Conservation (phyloP, 1,284 basidiomycete species). For the Somion occarium region DNA sequence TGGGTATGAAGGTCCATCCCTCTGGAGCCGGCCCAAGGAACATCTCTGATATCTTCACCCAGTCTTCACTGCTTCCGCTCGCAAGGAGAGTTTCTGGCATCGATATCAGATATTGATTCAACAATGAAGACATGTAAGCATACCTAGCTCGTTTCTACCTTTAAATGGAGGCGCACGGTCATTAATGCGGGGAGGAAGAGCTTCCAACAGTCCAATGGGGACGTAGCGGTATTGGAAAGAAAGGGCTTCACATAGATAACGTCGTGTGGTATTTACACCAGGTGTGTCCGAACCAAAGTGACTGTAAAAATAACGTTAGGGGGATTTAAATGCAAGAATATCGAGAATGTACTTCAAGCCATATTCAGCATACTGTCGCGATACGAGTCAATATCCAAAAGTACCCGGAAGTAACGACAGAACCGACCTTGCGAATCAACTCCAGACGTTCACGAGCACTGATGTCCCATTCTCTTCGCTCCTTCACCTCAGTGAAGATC, state of each 20-base stretch:
- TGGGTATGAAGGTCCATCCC: conserved; percentile 65
- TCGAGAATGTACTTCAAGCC: conserved; percentile 53
- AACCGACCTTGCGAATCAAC: conserved; percentile 68
- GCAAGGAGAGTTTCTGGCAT: conserved; percentile 76
- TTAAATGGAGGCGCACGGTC: conserved; percentile 85
- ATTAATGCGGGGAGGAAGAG: conserved; percentile 79
- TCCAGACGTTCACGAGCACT: conserved; percentile 88
- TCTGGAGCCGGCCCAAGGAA: conserved; percentile 76
- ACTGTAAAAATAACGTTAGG: conserved; percentile 29
- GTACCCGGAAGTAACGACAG: too few relatives aligned
- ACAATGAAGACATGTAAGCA: conserved; percentile 18
- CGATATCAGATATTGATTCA: conserved; percentile 4
- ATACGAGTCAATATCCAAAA: background rate
- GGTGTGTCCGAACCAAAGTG: conserved; percentile 91
- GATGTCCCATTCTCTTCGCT: conserved; percentile 93
- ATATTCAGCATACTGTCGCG: conserved; percentile 70
- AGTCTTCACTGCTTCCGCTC: conserved; percentile 80
- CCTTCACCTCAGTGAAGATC: conserved; percentile 96
- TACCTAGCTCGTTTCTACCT: conserved; percentile 84
- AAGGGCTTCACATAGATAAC: conserved; percentile 93
- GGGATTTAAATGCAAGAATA: conserved; percentile 5
- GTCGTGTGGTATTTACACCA: conserved; percentile 88
- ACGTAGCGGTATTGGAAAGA: conserved; percentile 96
- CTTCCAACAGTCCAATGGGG: conserved; percentile 91
- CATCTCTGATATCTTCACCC: conserved; percentile 96